Evolutionary conservation across 208 protist species (phyloP), one percentile per base, ranked within the genome.

Genomic region (Jaenimonas drosophilae): DNA sequence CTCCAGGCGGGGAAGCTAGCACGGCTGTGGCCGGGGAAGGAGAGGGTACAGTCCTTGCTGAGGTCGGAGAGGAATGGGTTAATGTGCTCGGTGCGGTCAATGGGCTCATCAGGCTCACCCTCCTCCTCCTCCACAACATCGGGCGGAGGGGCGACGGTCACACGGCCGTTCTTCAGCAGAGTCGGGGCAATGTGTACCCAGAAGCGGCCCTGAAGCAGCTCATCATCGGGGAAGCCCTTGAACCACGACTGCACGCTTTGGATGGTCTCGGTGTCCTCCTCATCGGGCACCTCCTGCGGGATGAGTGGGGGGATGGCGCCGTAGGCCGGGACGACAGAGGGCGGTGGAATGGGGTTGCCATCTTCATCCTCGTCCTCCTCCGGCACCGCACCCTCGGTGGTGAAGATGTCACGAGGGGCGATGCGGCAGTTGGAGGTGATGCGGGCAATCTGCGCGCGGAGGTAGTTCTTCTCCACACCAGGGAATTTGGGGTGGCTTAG

Each of bases 371-470:
- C 82, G 37, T 86, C 82, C 50, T 75, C 76, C 38, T 95, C 84
- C 26, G 83, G 82, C 5, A 89, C 61, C 12, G 81, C 83, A 25
- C 70, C 73, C 31, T 96, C 89, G 1, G 70, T 84, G 31, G 75
- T 76, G 70, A 73, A 94, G 20, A 79, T 71, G 41, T 82, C 79
- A 37, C 50, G 41, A 16, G 95, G 95, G 1, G 83, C 81, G 25
- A 98, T 68, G n/a, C 70, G 74, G 63, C 74, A 90, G 4, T 74
- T 68, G 51, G 69, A 82, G 17, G 70, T 71, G 59, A 98, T 98
- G 65, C 95, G 89, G 14, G 95, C 88, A 48, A 98, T 96, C 64
- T 97, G 93, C 6, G 95, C 93, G 14, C 95, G 85, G 39, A 98
- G 69, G 64, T 95, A 96, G 61, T 96, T 69, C 49, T 72, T 75